phyloP scores from a whole-genome alignment of 139 green algal species.

The Asterochloris sp. region DNA sequence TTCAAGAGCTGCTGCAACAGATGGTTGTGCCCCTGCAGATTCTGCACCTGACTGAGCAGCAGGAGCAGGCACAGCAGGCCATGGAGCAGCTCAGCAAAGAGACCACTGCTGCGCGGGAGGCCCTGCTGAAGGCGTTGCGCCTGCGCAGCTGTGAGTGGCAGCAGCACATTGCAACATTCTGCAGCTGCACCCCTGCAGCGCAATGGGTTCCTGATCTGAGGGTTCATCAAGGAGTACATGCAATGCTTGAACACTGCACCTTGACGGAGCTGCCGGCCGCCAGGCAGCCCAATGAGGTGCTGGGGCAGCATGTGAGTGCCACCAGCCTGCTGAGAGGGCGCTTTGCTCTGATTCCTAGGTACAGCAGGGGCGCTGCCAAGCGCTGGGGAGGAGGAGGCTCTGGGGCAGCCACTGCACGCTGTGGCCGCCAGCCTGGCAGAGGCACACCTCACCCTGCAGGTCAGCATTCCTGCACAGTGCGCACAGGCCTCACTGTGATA shows the following conservation, averaged over 20 bases:
- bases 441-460: constrained; percentile 11
- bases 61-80: not conserved
- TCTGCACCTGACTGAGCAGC: not conserved
- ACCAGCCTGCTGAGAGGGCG: not conserved
- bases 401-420: not conserved
- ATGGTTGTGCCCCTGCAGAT: not conserved
- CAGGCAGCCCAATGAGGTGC: not conserved
- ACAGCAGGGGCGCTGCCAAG: not conserved
- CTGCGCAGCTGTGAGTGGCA: not conserved
- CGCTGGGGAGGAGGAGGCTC: not conserved
- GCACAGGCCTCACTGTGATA: not conserved
- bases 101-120: not conserved
- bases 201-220: too few relatives aligned
- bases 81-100: constrained; percentile 8
- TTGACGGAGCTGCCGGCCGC: not conserved
- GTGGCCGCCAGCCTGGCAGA: not conserved
- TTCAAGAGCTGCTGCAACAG: not conserved
- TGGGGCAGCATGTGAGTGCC: not conserved
- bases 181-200: not conserved
- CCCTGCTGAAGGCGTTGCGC: constrained; percentile 1
- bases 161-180: not conserved
- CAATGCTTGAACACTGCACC: not conserved
- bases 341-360: not conserved
- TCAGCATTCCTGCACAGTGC: not conserved
- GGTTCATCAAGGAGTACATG: too few relatives aligned